Base-by-base conservation (phyloP, 2,329 filamentous ascomycete genomes). In the Eutypa lata region DNA sequence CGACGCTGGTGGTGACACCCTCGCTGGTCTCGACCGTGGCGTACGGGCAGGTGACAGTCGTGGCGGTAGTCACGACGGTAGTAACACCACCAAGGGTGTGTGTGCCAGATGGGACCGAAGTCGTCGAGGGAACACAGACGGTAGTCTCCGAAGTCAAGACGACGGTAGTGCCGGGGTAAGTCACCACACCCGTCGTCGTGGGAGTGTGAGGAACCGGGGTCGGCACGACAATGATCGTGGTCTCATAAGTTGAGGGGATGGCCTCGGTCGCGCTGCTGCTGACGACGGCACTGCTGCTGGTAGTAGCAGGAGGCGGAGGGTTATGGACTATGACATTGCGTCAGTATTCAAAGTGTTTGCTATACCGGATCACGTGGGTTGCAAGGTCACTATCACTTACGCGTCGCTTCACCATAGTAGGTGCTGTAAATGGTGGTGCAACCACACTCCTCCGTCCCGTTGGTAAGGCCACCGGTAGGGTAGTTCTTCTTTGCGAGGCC, bases 361-460 rank as follows among this genome's bases (percentile, higher is more conserved):
- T 31, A 31, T 10, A 6, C 10, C 26, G n/a, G n/a, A 31, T 31
- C 26, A 6, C 10, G 26, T 5, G 26, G 26, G 26, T 31, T 31
- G 26, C 5, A 10, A 31, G 5, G 10, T 31, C 26, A 31, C 26
- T 31, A 31, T 31, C 26, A 31, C 26, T 31, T 10, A 31, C 26
- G 26, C 26, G 26, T 31, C 52, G 83, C 73, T 67, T 82, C 77
- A 67, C 88, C 88, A 64, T 82, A 86, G 74, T 82, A 80, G 67
- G 86, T 90, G 70, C 81, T 82, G 73, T 85, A 88, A 76, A 88
- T 83, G 69, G 89, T 91, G 60, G 81, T 87, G 82, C 89, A 93
- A 57, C 80, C 80, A 69, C 88, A 91, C 57, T 78, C 69, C 33
- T 73, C 74, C 57, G 69, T 71, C 59, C 72, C 63, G 63, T 68